Evolutionary conservation across 805 yeast genomes (phyloP).

Genomic region (Starmerella scarabaei): DNA sequence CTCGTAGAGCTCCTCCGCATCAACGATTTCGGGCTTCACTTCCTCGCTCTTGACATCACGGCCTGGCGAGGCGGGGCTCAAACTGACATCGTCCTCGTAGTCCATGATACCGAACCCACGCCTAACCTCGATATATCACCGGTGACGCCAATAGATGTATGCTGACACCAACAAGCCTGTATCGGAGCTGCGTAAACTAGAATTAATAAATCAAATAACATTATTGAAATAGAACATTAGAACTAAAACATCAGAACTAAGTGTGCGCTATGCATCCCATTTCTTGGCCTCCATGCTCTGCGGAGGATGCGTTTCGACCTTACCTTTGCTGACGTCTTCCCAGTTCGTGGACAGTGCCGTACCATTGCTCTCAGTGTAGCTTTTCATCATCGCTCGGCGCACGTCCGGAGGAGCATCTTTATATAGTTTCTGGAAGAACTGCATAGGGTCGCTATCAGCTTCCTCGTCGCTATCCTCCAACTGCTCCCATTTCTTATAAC

Average conservation of each 20-base stretch:
- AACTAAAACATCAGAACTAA: no score
- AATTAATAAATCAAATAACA: no score
- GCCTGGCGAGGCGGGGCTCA: constrained; percentile 26
- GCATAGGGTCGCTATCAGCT: constrained; percentile 34
- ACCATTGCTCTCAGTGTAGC: constrained; percentile 85
- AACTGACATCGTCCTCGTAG: constrained; percentile 29
- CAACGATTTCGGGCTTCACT: constrained; percentile 22
- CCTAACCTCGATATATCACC: no score
- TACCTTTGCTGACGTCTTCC: constrained; percentile 63
- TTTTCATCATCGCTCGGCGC: constrained; percentile 89
- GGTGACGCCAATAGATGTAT: no score
- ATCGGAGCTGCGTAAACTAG: no score
- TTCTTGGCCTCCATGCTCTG: constrained; percentile 52
- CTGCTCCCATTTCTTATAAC: constrained; percentile 53
- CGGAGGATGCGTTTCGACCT: constrained; percentile 59
- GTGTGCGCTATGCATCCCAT: constrained; percentile 19
- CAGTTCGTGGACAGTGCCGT: constrained; percentile 89
- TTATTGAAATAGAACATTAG: no score
- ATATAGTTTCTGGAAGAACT: constrained; percentile 64
- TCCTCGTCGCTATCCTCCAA: constrained; percentile 30
- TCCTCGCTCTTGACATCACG: constrained; percentile 1
- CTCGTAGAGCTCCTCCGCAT: constrained; percentile 34
- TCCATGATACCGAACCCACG: constrained; percentile 1
- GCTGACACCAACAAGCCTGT: no score
- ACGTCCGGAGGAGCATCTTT: constrained; percentile 77